Evolutionary conservation across 805 yeast genomes (phyloP), one percentile per base, ranked within the genome.

Genomic region (Sugiyamaella floridensis): DNA sequence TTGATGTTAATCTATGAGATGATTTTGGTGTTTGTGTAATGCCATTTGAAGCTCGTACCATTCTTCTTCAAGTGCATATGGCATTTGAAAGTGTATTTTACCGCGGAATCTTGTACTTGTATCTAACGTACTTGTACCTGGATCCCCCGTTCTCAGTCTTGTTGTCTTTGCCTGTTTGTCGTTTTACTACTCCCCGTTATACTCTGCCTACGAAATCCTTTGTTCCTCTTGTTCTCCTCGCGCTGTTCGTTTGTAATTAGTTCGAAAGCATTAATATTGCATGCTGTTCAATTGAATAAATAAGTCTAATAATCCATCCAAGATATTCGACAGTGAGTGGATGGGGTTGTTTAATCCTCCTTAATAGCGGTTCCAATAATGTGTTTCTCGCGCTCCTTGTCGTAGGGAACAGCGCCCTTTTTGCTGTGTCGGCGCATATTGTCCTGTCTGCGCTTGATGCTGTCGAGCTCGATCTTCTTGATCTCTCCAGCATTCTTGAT

Each of bases 401-500:
- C 78, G 76, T 59, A 71, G 1, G 68, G 69, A 49, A 67, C 65
- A 5, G 68, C 51, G 14, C 74, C 74, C 56, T 65, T 64, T 68
- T 81, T 87, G 60, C 85, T 80, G 64, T 89, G 88, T 64, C 83
- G 80, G 65, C 95, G 82, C 60, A 83, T 84, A 65, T 93, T 93
- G 52, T 79, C 83, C 66, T 89, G 95, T 65, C 89, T 82, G 62
- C 85, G 80, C 74, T 86, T 88, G 59, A 88, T 69, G 42, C 93
- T 78, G 48, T 77, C 80, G 42, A 82, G 61, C 68, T 93, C 97
- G 53, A 78, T 75, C 16, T 81, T 71, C 74, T 93, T 92, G 67
- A 87, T 88, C 56, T 90, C 96, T 43, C 78, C 79, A 41, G 97
- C 97, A 69, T 85, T 87, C 79, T 90, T 92, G 60, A 93, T 80